Conservation (phyloP, 2,329 filamentous ascomycete species). For the Phaeophleospora eucalypticola region DNA sequence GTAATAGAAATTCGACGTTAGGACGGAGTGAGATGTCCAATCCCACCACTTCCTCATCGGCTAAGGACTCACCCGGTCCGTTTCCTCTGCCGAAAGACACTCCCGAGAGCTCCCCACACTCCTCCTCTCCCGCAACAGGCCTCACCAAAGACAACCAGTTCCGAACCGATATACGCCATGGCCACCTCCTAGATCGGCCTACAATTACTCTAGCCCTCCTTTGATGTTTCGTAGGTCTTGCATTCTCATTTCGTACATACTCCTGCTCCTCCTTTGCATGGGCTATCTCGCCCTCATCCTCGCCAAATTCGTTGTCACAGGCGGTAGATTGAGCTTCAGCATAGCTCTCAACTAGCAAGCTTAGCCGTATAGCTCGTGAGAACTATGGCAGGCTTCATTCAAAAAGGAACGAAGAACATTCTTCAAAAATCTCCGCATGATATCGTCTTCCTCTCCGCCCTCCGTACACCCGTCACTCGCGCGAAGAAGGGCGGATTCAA, state of each 20-base stretch:
- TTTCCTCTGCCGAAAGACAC: background rate
- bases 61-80: background rate
- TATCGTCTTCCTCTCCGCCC: constrained; percentile 82
- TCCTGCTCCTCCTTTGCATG: background rate
- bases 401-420: constrained; percentile 65
- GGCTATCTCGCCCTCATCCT: background rate
- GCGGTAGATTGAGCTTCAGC: background rate
- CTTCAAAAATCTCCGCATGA: constrained; percentile 76
- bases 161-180: constrained; percentile 1
- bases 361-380: background rate
- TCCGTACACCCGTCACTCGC: constrained; percentile 81
- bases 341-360: background rate
- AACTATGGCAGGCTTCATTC: constrained; percentile 41
- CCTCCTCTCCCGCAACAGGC: background rate
- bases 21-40: background rate
- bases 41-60: background rate
- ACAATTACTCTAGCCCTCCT: background rate
- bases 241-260: background rate
- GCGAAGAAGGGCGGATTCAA: constrained; percentile 79
- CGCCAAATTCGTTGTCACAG: background rate
- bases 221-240: background rate
- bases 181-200: background rate
- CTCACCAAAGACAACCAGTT: background rate
- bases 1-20: background rate
- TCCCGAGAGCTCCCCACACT: background rate